phyloP scores from a whole-genome alignment of 108 stramenopile species.

The Fistulifera pelliculosa region DNA sequence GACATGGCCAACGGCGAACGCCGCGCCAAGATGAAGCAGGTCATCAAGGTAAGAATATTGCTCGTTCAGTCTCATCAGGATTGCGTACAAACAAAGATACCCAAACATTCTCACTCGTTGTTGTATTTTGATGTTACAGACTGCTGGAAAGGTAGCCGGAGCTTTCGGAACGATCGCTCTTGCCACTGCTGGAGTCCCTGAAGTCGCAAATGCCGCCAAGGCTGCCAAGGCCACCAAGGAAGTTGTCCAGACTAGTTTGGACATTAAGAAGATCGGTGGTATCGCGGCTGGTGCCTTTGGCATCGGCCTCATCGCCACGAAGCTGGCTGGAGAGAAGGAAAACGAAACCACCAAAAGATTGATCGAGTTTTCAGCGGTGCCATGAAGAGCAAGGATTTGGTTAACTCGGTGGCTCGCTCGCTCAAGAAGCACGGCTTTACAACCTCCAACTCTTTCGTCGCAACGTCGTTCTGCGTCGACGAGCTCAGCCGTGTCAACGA shows the following conservation, averaged over 20 bases:
- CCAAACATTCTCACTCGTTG: not conserved
- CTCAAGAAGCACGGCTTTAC: slow-evolving; percentile 23
- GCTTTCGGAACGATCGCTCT: slow-evolving; percentile 52
- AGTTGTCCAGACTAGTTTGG: slow-evolving; percentile 54
- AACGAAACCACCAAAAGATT: slow-evolving; percentile 6
- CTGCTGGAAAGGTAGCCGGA: slow-evolving; percentile 50
- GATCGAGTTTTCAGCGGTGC: slow-evolving; percentile 26
- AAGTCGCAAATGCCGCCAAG: slow-evolving; percentile 51
- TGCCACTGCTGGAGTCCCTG: slow-evolving; percentile 56
- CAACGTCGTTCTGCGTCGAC: slow-evolving; percentile 52
- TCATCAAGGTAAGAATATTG: slow-evolving; percentile 39
- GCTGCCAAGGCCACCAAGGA: slow-evolving; percentile 51
- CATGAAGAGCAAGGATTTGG: slow-evolving; percentile 26
- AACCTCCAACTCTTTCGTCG: slow-evolving; percentile 15
- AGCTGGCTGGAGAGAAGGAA: too few relatives aligned
- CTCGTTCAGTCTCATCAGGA: too few relatives aligned
- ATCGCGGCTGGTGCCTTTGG: slow-evolving; percentile 35
- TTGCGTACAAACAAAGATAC: not conserved
- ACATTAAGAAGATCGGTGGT: slow-evolving; percentile 53
- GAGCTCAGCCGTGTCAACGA: slow-evolving; percentile 52
- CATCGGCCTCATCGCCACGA: too few relatives aligned
- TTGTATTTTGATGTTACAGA: not conserved
- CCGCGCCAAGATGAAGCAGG: slow-evolving; percentile 56
- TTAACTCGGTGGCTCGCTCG: slow-evolving; percentile 7
- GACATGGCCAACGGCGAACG: slow-evolving; percentile 42